Evolutionary conservation across 345 rosid genomes (phyloP).

Genomic region (Pugionium cornutum): DNA sequence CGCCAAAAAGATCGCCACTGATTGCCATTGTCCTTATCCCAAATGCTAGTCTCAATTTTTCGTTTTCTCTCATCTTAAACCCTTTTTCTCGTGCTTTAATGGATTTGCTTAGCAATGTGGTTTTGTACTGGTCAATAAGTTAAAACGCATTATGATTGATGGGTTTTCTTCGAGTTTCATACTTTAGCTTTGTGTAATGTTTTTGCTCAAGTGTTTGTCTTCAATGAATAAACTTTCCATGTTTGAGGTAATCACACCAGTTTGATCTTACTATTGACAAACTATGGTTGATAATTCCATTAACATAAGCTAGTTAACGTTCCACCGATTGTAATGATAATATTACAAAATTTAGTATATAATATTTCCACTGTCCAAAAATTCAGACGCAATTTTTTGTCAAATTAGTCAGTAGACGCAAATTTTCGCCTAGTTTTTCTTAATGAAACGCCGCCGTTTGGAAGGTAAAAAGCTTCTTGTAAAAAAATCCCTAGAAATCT

Average conservation of each 20-base stretch:
- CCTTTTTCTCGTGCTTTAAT: not conserved
- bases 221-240: not conserved
- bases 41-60: slow-evolving; percentile 51
- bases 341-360: too few species aligned
- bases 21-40: slow-evolving; percentile 78
- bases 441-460: not conserved
- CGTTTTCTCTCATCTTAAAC: not conserved
- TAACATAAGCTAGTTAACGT: not conserved
- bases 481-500: not conserved
- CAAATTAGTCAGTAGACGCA: too few species aligned
- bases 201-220: not conserved
- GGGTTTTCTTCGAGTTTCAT: not conserved
- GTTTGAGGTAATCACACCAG: not conserved
- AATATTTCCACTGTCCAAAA: not conserved
- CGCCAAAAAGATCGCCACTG: slow-evolving; percentile 71
- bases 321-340: not conserved
- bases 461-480: not conserved
- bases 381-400: not conserved
- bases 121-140: not conserved
- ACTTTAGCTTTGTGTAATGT: not conserved
- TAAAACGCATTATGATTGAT: not conserved
- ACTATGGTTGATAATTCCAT: not conserved
- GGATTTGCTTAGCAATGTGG: not conserved
- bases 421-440: not conserved
- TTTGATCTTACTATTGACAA: not conserved